A percentile compares a stretch with the other conserved stretches of the same genome.
These are phyloP conservation scores for Podaxis sp. DNA, from an alignment of 768 basidiomycete species.

Conservation along the genomic window DNA sequence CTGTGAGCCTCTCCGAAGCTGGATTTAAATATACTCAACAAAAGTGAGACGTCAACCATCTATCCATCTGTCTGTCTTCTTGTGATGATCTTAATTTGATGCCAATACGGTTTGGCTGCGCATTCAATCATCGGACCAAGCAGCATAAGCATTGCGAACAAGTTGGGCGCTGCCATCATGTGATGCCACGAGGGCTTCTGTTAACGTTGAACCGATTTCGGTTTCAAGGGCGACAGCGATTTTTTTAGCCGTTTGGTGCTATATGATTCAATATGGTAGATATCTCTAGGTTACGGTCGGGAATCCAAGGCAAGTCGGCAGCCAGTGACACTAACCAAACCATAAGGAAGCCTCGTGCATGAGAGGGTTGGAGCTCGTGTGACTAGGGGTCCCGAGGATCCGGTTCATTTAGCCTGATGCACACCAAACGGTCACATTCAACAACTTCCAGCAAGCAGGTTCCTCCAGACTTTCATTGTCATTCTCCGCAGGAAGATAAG, in stretches of 20 bases:
- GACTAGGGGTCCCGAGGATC: too few relatives aligned
- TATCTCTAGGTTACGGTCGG: too few relatives aligned
- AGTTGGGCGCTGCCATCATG: neutral
- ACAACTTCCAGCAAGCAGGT: neutral
- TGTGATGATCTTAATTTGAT: slow-evolving; percentile 4
- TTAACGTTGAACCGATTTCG: neutral
- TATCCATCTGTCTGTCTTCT: slow-evolving; percentile 11
- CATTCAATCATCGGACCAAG: slow-evolving; percentile 1
- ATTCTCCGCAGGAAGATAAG: neutral
- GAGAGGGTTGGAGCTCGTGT: too few relatives aligned
- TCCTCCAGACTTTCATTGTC: neutral
- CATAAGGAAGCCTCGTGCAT: too few relatives aligned
- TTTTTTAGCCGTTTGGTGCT: too few relatives aligned
- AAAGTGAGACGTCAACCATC: neutral
- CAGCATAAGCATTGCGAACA: neutral
- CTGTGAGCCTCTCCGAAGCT: neutral
- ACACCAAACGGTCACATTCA: neutral
- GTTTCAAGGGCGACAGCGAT: too few relatives aligned
- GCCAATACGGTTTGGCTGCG: neutral
- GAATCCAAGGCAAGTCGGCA: too few relatives aligned
- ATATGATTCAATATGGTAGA: too few relatives aligned
- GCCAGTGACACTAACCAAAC: too few relatives aligned
- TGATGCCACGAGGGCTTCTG: neutral
- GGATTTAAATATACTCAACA: neutral
- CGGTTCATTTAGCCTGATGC: too few relatives aligned